Percentiles rank a stretch among this genome's conserved stretches.
Evolutionary conservation across 345 rosid species (phyloP).

Genomic region (Murraya paniculata): DNA sequence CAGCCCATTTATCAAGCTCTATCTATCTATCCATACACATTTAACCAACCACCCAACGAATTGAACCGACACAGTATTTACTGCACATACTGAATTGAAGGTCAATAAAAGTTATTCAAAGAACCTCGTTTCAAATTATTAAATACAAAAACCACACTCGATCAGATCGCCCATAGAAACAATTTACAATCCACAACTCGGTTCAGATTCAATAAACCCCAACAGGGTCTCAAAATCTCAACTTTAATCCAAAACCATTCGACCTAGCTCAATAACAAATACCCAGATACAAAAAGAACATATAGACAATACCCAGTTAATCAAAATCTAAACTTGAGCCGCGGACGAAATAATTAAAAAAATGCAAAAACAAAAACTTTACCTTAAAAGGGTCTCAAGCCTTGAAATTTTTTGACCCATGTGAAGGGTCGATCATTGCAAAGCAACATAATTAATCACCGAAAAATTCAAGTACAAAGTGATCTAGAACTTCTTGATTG

Average conservation of each 20-base stretch:
- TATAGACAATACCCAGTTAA: background rate
- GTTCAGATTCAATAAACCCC: constrained; percentile 6
- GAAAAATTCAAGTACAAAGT: background rate
- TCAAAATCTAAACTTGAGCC: background rate
- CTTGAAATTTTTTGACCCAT: constrained; percentile 7
- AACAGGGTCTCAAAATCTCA: background rate
- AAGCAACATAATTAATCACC: background rate
- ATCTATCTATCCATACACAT: background rate
- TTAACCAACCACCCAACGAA: constrained; percentile 21
- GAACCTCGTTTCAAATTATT: background rate
- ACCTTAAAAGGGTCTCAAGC: constrained; percentile 16
- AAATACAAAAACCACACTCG: constrained; percentile 1
- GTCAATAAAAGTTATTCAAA: constrained; percentile 4
- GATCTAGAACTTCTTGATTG: constrained; percentile 1
- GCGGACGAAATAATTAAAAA: too few relatives aligned
- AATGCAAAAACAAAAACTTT: background rate
- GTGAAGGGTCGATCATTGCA: constrained; percentile 3
- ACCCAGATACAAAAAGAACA: background rate
- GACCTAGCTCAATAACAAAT: background rate
- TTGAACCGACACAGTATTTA: constrained; percentile 18
- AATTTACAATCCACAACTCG: background rate
- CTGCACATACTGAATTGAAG: constrained; percentile 6
- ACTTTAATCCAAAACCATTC: background rate
- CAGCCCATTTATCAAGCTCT: background rate
- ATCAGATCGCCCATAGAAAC: constrained; percentile 13